Evolutionary conservation across 2,329 filamentous ascomycete genomes (phyloP), one percentile per base, ranked within the genome.

Genomic region (Rosellinia necatrix): DNA sequence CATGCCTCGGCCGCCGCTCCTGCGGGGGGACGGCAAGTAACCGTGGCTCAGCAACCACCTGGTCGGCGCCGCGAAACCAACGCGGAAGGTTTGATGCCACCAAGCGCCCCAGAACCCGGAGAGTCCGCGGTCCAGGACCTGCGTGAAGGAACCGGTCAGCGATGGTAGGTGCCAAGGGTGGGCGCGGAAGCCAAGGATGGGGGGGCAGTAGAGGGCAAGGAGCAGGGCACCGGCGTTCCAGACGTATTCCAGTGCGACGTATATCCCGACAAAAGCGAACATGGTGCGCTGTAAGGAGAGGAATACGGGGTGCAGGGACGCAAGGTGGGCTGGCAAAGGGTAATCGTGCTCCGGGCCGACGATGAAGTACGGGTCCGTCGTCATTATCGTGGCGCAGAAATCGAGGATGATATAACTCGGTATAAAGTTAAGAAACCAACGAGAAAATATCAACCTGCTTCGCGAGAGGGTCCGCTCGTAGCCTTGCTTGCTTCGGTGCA

Each of bases 21-120:
- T 75, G 0, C 88, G 87, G 3, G 85, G 81, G 34, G 82, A 74
- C 15, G 58, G 53, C 96, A 64, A 30, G 32, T 58, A 62, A 4
- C 49, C 58, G 9, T 49, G 19, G 7, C 44, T 30, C 38, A 58
- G 6, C 24, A 60, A 42, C 60, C 60, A 60, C 24, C 53, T 62
- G 9, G 53, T 55, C 9, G 58, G 54, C 4, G 51, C 58, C 6
- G 82, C 74, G 67, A 93, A 92, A 2, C 83, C 85, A 52, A 85
- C 81, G 1, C 92, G 88, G 74, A 96, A 62, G 2, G 88, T 87
- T 73, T 97, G 92, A 71, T 97, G 93, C 93, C 93, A 97, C 81
- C 86, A 93, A 19, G 78, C 79, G 40, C 89, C 87, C 93, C 93
- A 97, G 74, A 88, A 89, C 1, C 92, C 92, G 1, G 83, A 80